Conservation (phyloP, 179 eudicot species). For the Vitellaria paradoxa region DNA sequence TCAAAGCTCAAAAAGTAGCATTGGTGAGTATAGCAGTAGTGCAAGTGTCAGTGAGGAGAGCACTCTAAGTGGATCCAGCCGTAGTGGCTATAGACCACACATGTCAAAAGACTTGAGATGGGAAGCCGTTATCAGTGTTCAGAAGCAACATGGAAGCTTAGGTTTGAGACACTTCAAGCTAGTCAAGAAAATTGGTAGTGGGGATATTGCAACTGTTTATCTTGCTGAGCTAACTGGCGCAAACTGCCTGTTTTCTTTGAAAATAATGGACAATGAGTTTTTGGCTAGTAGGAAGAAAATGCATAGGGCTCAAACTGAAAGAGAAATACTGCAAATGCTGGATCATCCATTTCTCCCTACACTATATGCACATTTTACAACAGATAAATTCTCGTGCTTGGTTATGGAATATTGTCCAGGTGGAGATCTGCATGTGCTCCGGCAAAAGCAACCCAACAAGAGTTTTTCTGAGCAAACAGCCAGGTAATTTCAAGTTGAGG, state of each 20-base stretch:
- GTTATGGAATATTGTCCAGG: slow-evolving; percentile 80
- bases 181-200: slow-evolving; percentile 71
- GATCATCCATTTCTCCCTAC: slow-evolving; percentile 91
- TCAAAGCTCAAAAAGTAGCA: slow-evolving; percentile 80
- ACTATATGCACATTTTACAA: slow-evolving; percentile 57
- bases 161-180: slow-evolving; percentile 69
- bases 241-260: slow-evolving; percentile 67
- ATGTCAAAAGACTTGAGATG: slow-evolving; percentile 84
- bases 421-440: slow-evolving; percentile 72
- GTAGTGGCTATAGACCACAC: slow-evolving; percentile 63
- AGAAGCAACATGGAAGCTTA: slow-evolving; percentile 46
- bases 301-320: slow-evolving; percentile 61
- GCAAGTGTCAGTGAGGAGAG: slow-evolving; percentile 69
- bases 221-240: slow-evolving; percentile 65
- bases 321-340: slow-evolving; percentile 66
- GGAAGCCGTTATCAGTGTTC: slow-evolving; percentile 53
- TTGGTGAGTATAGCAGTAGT: slow-evolving; percentile 72
- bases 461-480: slow-evolving; percentile 70
- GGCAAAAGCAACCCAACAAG: slow-evolving; percentile 62
- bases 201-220: slow-evolving; percentile 88
- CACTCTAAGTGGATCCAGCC: slow-evolving; percentile 55
- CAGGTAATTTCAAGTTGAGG: slow-evolving; percentile 42
- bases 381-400: slow-evolving; percentile 64
- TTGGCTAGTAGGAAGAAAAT: slow-evolving; percentile 56
- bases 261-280: slow-evolving; percentile 75